Base-by-base conservation (phyloP, 345 rosid species). In the Camelina hispida region DNA sequence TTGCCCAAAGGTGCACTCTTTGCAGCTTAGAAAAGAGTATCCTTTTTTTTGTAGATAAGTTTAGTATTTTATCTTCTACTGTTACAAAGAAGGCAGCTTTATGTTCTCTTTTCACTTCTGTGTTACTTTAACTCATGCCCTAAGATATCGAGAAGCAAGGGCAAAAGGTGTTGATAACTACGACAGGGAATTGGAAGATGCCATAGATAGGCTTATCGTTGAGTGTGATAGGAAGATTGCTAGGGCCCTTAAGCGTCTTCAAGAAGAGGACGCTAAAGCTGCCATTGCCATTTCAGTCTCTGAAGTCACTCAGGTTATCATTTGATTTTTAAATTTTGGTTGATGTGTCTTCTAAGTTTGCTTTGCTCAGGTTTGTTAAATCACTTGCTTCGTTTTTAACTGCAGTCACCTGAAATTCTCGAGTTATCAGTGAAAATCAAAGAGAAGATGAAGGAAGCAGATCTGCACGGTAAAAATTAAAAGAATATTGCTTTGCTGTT, bases 261-360 rank as follows among this genome's bases (percentile, higher is more conserved):
- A 93, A 77, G 96, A 89, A 73, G 98, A 93, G 16, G 98, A 93
- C 70, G 98, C 98, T n/a, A 93, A 93, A 86, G 97, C 98, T 72
- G 98, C 98, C 20, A 91, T 93, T 72, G 98, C 98, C 9, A 93
- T 93, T 77, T 89, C 96, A 5, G 97, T 93, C 55, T 85, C 97
- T 34, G 93, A 93, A 82, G 98, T 93, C 81, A 93, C 98, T 15
- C 98, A 76, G 93, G 97, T 93, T 43, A 66, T 43, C 28, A 20
- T 28, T 48, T 40, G 58, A 34, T 69, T 42, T 56, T 18, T 1
- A 9, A 30, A 11, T 28, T 38, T 52, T 14, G 12, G 32, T 59
- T 18, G 16, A 28, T 35, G 3, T 9, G 7, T 65, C 63, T 58
- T 15, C 1, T 44, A 56, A 30, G 2, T 12, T 40, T 56, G 16